Evolutionary conservation across 306 rosid species (phyloP).

Genomic region (Pueraria montana): DNA sequence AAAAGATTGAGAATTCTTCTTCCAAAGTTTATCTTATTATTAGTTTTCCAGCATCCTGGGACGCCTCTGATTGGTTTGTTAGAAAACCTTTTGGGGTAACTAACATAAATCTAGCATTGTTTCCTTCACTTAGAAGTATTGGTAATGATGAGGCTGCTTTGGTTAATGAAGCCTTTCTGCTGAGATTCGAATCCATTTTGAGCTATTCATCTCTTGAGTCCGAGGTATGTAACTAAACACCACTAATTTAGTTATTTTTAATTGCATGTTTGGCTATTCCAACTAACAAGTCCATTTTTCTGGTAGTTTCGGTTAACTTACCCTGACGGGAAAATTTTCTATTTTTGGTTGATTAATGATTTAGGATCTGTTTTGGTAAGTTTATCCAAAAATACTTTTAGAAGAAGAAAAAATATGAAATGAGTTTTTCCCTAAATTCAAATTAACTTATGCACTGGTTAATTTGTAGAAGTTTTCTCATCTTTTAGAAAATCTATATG

Average conservation of each 20-base stretch:
- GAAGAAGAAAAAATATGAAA: too few species aligned
- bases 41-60: not conserved
- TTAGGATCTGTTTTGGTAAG: too few species aligned
- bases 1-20: not conserved
- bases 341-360: not conserved
- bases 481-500: too few species aligned
- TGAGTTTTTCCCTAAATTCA: too few species aligned
- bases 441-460: too few species aligned
- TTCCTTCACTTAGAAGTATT: too few species aligned
- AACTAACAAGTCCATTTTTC: too few species aligned
- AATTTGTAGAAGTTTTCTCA: too few species aligned
- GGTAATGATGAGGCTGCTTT: not conserved
- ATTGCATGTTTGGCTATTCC: too few species aligned
- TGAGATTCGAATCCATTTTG: not conserved
- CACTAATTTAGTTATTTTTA: too few species aligned
- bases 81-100: not conserved
- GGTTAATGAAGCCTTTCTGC: not conserved
- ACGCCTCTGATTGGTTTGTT: not conserved
- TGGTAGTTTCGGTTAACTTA: not conserved
- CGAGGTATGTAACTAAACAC: not conserved
- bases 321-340: not conserved
- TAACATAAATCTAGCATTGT: not conserved
- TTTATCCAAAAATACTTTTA: too few species aligned
- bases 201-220: not conserved
- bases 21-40: not conserved